Conservation (phyloP, 345 rosid genomes). For the Salix exigua region DNA sequence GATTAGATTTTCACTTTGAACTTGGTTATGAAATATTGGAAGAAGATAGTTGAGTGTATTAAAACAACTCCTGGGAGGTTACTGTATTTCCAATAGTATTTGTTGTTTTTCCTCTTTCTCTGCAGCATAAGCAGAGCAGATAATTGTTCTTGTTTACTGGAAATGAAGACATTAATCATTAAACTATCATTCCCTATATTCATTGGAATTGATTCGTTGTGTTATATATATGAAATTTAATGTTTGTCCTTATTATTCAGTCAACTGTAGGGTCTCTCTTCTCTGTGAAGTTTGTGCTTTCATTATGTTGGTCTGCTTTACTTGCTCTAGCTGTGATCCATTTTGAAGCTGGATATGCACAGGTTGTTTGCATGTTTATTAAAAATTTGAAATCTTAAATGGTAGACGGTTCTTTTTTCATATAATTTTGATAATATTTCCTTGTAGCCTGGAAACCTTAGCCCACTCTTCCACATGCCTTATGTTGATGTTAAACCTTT, state of each 20-base stretch:
- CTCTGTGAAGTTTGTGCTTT: neutral
- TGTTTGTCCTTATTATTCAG: neutral
- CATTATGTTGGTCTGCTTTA: neutral
- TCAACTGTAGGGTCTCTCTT: neutral
- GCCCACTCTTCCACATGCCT: neutral
- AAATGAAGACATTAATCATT: neutral
- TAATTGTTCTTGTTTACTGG: neutral
- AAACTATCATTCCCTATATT: neutral
- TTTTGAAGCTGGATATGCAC: neutral
- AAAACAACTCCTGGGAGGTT: neutral
- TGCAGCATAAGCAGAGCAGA: neutral
- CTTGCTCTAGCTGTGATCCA: neutral
- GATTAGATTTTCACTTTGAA: neutral
- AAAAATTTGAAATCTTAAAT: neutral
- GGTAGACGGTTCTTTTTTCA: neutral
- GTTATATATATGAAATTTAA: neutral
- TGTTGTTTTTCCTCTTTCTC: neutral
- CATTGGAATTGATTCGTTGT: neutral
- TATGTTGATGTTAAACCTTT: constrained; percentile 1
- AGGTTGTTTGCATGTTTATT: neutral
- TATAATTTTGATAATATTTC: neutral
- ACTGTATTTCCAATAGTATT: neutral
- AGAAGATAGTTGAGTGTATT: neutral
- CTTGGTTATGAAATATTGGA: neutral
- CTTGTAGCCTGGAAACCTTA: neutral